A percentile compares a stretch with the other conserved stretches of the same genome.
These are phyloP conservation scores for Nasturtium officinale DNA, from an alignment of 345 rosid species.

Conservation along the genomic window DNA sequence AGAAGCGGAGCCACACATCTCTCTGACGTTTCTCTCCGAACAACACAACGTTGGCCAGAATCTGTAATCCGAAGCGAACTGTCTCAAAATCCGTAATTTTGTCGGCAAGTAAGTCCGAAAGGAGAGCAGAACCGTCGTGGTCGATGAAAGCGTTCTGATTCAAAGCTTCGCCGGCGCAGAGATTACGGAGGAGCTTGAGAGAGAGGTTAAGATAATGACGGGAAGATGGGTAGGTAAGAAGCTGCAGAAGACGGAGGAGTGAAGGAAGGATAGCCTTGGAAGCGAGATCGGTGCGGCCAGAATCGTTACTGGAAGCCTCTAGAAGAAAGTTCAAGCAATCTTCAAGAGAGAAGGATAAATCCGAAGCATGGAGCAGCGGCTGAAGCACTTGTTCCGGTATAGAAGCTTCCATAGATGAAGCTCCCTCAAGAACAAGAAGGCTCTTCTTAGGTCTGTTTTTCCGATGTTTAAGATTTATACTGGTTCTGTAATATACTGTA, in stretches of 20 bases:
- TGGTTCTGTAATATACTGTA: too few relatives aligned
- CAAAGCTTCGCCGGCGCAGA: constrained; percentile 66
- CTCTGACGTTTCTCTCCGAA: constrained; percentile 66
- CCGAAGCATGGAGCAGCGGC: constrained; percentile 51
- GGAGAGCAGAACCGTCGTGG: constrained; percentile 47
- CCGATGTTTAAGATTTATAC: not conserved
- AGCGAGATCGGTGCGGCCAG: constrained; percentile 66
- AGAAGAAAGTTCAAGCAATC: constrained; percentile 59
- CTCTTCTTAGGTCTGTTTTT: not conserved
- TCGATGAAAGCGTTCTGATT: constrained; percentile 63
- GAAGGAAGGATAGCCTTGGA: constrained; percentile 50
- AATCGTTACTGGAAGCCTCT: constrained; percentile 48
- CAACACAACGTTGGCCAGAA: constrained; percentile 66
- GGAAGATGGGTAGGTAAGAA: constrained; percentile 40
- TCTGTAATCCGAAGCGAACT: constrained; percentile 61
- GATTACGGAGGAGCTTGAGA: constrained; percentile 70
- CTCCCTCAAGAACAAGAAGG: too few relatives aligned
- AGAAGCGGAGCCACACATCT: constrained; percentile 57
- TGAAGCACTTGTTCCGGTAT: constrained; percentile 43
- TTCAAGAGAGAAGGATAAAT: constrained; percentile 41
- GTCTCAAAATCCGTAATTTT: constrained; percentile 47
- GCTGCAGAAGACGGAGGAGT: constrained; percentile 51
- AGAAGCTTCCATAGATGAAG: constrained; percentile 32
- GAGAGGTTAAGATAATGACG: constrained; percentile 44
- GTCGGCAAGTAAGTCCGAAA: constrained; percentile 42